A percentile compares a stretch with the other conserved stretches of the same genome.
These are phyloP conservation scores for Papilionanthe hybrid DNA, from an alignment of 116 monocot species.

Conservation along the genomic window DNA sequence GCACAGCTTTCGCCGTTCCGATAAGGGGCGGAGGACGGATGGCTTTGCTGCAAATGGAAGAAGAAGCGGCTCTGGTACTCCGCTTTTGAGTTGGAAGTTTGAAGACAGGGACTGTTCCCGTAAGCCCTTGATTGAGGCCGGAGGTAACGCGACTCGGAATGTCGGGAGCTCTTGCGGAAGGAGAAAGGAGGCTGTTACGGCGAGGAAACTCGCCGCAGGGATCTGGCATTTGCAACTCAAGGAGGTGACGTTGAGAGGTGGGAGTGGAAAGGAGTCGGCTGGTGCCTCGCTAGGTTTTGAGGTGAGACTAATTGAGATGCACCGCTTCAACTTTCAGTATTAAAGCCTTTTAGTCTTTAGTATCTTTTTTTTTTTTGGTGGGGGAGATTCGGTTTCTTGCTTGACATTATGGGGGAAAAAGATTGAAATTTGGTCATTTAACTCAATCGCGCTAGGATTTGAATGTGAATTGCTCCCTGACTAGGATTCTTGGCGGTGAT, in stretches of 20 bases:
- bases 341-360: neutral
- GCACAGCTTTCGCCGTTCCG: neutral
- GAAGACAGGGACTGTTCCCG: constrained; percentile 14
- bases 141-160: neutral
- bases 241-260: constrained; percentile 9
- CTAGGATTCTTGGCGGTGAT: neutral
- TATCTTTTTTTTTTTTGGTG: neutral
- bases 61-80: constrained; percentile 34
- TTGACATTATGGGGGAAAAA: neutral
- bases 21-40: constrained; percentile 1
- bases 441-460: neutral
- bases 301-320: neutral
- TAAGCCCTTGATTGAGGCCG: neutral
- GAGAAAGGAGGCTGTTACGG: neutral
- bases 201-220: constrained; percentile 58
- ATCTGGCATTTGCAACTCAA: constrained; percentile 60
- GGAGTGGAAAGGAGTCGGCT: neutral
- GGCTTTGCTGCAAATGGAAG: constrained; percentile 9
- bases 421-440: neutral
- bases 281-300: constrained; percentile 6
- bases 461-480: neutral
- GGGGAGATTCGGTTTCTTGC: neutral
- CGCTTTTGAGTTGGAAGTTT: constrained; percentile 57
- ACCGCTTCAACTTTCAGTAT: neutral
- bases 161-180: neutral